Conservation (phyloP, 148 eudicot genomes). For the Agrostemma githago region DNA sequence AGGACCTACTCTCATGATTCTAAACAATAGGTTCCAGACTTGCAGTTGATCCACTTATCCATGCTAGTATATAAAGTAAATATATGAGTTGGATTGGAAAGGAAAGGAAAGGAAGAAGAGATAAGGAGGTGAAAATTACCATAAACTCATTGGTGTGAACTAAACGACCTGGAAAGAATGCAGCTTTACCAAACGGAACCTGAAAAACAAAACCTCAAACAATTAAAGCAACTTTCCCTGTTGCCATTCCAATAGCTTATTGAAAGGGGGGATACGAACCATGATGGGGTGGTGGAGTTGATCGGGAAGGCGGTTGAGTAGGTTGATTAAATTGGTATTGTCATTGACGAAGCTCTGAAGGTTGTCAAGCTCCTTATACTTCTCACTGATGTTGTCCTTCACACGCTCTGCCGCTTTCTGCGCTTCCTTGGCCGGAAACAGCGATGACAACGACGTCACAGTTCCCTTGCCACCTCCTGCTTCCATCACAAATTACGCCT, state of each 20-base stretch:
- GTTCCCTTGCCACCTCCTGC: slow-evolving; percentile 44
- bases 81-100: neutral
- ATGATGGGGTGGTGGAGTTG: slow-evolving; percentile 74
- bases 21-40: neutral
- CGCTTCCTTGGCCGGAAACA: slow-evolving; percentile 61
- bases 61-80: neutral
- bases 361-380: slow-evolving; percentile 37
- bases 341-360: slow-evolving; percentile 44
- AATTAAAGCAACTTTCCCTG: neutral
- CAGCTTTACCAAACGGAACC: slow-evolving; percentile 97
- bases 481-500: neutral
- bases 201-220: slow-evolving; percentile 25
- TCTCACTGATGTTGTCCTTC: slow-evolving; percentile 43
- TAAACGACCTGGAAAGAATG: slow-evolving; percentile 86
- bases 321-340: slow-evolving; percentile 56
- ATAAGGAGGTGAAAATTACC: slow-evolving; percentile 37
- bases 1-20: neutral
- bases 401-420: slow-evolving; percentile 56
- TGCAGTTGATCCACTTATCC: neutral
- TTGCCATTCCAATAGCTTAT: neutral
- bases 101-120: neutral
- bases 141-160: slow-evolving; percentile 81
- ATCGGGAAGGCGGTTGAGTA: slow-evolving; percentile 75
- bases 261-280: slow-evolving; percentile 26
- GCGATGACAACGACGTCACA: slow-evolving; percentile 60